Evolutionary conservation across 306 rosid genomes (phyloP).

Genomic region (Echinosophora koreensis): DNA sequence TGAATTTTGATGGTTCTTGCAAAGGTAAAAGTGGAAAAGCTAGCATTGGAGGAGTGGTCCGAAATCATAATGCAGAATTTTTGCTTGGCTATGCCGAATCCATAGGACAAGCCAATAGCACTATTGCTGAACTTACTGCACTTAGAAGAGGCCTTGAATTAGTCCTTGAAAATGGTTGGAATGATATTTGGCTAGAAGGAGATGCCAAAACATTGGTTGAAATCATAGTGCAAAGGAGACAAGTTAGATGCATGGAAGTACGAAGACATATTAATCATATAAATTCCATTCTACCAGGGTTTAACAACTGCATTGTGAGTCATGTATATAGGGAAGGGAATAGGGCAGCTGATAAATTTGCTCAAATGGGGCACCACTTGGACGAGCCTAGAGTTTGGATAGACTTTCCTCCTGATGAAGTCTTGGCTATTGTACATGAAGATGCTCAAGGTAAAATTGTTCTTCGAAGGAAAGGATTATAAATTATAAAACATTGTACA

Average conservation of each 20-base stretch:
- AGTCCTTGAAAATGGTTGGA: constrained; percentile 78
- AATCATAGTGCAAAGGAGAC: constrained; percentile 51
- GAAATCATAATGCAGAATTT: constrained; percentile 79
- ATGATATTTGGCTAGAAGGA: constrained; percentile 81
- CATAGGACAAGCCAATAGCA: constrained; percentile 71
- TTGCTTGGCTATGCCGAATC: constrained; percentile 75
- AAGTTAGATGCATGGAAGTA: constrained; percentile 60
- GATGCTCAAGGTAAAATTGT: constrained; percentile 80
- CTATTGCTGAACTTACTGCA: constrained; percentile 65
- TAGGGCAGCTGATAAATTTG: constrained; percentile 73
- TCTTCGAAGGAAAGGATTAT: constrained; percentile 55
- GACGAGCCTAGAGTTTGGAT: constrained; percentile 64
- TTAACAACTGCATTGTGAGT: constrained; percentile 53
- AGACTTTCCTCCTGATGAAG: constrained; percentile 60
- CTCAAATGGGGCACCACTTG: constrained; percentile 68
- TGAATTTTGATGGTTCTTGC: constrained; percentile 81
- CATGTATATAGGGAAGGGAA: constrained; percentile 81
- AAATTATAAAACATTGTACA: background rate
- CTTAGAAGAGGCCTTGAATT: constrained; percentile 73
- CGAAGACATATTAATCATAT: constrained; percentile 57
- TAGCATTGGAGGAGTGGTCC: constrained; percentile 73
- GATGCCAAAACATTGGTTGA: constrained; percentile 73
- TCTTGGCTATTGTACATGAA: constrained; percentile 55
- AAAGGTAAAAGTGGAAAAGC: constrained; percentile 55
- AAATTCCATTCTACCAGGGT: constrained; percentile 53